Evolutionary conservation across 768 basidiomycete genomes (phyloP).

Genomic region (Saitozyma podzolica): DNA sequence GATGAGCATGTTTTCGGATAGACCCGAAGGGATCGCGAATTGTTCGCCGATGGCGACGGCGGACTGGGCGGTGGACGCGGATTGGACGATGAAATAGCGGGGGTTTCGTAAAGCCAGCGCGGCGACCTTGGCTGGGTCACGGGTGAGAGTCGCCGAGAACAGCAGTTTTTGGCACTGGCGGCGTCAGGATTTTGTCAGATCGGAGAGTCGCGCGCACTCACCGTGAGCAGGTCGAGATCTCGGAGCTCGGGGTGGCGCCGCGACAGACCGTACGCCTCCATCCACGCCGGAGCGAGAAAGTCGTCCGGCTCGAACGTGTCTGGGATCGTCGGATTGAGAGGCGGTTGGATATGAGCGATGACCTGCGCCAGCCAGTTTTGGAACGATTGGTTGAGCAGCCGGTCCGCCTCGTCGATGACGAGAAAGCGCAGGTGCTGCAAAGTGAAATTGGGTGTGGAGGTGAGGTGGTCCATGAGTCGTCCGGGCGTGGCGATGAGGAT

Average conservation of each 20-base stretch:
- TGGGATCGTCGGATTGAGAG: constrained; percentile 23
- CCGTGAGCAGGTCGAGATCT: neutral
- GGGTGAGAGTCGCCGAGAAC: constrained; percentile 92
- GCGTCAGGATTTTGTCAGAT: neutral
- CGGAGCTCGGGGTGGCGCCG: constrained; percentile 9
- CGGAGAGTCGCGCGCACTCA: neutral
- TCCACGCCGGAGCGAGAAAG: constrained; percentile 41
- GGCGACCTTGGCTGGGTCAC: constrained; percentile 89
- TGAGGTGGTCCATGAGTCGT: constrained; percentile 87
- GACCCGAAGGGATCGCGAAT: constrained; percentile 69
- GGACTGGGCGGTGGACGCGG: constrained; percentile 26
- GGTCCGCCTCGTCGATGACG: constrained; percentile 96
- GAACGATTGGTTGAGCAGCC: constrained; percentile 91
- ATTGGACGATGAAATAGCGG: constrained; percentile 84
- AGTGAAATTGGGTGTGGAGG: constrained; percentile 82
- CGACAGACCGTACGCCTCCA: constrained; percentile 34
- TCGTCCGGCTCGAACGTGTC: constrained; percentile 28
- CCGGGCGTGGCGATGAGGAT: constrained; percentile 95
- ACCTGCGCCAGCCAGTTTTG: constrained; percentile 92
- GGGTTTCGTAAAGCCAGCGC: constrained; percentile 74
- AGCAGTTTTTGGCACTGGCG: constrained; percentile 82
- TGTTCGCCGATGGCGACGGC: constrained; percentile 43
- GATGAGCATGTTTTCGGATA: constrained; percentile 88
- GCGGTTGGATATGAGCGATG: constrained; percentile 67
- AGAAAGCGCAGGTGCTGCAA: constrained; percentile 93